Evolutionary conservation across 2,329 filamentous ascomycete species (phyloP).

Genomic region (Claviceps digitariae): DNA sequence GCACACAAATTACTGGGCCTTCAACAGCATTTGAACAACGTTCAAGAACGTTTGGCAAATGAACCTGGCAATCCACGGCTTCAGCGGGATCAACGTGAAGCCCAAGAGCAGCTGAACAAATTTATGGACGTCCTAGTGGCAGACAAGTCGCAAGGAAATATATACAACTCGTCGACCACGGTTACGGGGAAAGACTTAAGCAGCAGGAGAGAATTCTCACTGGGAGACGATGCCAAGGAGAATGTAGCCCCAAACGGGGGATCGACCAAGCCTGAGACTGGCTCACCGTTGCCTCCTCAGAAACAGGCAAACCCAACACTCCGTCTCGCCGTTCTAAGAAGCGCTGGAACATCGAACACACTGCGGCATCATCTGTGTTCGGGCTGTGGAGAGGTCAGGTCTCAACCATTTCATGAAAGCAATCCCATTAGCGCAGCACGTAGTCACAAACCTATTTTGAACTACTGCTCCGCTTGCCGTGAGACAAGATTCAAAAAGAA

Average conservation of each 20-base stretch:
- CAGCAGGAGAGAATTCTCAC: conserved; percentile 8
- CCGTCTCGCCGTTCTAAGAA: conserved; percentile 2
- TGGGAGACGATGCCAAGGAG: background rate
- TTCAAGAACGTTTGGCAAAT: conserved; percentile 12
- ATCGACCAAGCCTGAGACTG: background rate
- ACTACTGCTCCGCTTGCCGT: conserved; percentile 23
- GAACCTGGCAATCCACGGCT: conserved; percentile 12
- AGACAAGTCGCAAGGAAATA: background rate
- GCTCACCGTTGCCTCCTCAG: background rate
- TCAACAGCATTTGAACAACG: conserved; percentile 15
- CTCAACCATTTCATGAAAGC: conserved; percentile 20
- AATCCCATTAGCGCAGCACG: conserved; percentile 15
- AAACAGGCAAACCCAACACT: background rate
- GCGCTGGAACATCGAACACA: conserved; percentile 10
- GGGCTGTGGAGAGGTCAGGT: conserved; percentile 22
- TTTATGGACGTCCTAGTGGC: conserved; percentile 11
- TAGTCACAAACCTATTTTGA: conserved; percentile 14
- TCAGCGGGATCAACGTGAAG: conserved; percentile 11
- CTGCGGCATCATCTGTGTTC: conserved; percentile 21
- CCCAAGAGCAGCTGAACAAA: conserved; percentile 18
- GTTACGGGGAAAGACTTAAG: background rate
- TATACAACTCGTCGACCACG: background rate
- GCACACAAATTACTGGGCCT: conserved; percentile 12
- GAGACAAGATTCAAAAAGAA: conserved; percentile 12
- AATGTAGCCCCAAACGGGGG: background rate